Evolutionary conservation across 2,329 filamentous ascomycete genomes (phyloP).

Genomic region (Dichotomopilus funicola): DNA sequence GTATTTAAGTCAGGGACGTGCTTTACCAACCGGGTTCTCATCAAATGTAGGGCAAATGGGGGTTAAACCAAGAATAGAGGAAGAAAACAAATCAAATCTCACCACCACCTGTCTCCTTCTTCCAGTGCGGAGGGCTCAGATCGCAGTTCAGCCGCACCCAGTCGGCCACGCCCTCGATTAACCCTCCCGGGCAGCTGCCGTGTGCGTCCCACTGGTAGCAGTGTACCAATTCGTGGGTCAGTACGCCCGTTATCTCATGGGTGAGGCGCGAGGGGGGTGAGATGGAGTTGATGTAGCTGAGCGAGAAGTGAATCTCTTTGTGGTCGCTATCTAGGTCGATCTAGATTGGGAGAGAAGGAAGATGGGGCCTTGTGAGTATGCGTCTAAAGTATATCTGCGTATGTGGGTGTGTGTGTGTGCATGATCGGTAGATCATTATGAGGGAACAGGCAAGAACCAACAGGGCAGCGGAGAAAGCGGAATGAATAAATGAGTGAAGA

Average conservation of each 20-base stretch:
- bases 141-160: slow-evolving; percentile 75
- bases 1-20: no score
- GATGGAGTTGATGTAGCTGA: slow-evolving; percentile 60
- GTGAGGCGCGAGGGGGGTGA: slow-evolving; percentile 34
- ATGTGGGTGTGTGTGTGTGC: no score
- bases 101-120: slow-evolving; percentile 37
- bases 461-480: background rate
- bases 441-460: background rate
- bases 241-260: slow-evolving; percentile 70
- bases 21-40: no score
- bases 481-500: background rate
- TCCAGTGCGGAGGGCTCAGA: slow-evolving; percentile 80
- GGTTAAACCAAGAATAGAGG: background rate
- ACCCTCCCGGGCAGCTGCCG: slow-evolving; percentile 59
- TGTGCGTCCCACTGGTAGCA: slow-evolving; percentile 77
- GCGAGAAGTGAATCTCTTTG: slow-evolving; percentile 87
- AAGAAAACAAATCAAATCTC: background rate
- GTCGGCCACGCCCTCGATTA: slow-evolving; percentile 89
- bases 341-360: slow-evolving; percentile 35
- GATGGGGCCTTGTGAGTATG: background rate
- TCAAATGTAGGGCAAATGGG: background rate
- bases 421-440: background rate
- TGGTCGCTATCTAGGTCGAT: slow-evolving; percentile 73
- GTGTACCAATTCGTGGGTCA: slow-evolving; percentile 91
- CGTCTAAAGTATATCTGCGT: no score